Evolutionary conservation across 23 red algal genomes (phyloP).

Genomic region (Gracilaria domingensis): DNA sequence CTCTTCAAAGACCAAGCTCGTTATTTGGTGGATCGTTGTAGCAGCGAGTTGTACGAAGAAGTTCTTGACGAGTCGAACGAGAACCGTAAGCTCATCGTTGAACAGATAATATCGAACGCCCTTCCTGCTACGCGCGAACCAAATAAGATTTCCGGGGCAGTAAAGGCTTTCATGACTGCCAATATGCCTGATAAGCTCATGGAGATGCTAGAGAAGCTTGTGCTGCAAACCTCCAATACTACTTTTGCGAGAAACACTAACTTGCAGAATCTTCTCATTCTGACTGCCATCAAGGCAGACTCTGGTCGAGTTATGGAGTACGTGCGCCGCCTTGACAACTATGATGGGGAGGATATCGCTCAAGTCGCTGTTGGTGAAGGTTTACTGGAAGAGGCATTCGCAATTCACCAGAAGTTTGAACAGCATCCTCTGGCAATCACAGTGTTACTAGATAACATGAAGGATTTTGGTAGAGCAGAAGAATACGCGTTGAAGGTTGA

Average conservation of each 20-base stretch:
- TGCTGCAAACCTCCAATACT: slow-evolving; percentile 80
- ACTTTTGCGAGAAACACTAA: slow-evolving; percentile 93
- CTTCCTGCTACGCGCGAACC: slow-evolving; percentile 83
- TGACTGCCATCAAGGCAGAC: slow-evolving; percentile 95
- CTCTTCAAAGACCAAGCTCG: slow-evolving; percentile 93
- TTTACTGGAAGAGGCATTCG: slow-evolving; percentile 94
- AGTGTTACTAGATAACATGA: slow-evolving; percentile 82
- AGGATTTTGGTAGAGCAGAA: slow-evolving; percentile 86
- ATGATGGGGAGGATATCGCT: slow-evolving; percentile 90
- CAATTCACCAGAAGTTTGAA: slow-evolving; percentile 91
- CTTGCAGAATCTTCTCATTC: slow-evolving; percentile 97
- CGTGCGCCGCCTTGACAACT: slow-evolving; percentile 93
- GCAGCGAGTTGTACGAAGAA: slow-evolving; percentile 83
- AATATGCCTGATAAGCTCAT: slow-evolving; percentile 93
- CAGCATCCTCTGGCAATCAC: slow-evolving; percentile 78
- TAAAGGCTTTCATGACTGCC: slow-evolving; percentile 98
- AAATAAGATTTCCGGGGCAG: slow-evolving; percentile 85
- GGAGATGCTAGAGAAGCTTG: slow-evolving; percentile 97
- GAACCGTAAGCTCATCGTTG: slow-evolving; percentile 82
- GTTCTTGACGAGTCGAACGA: slow-evolving; percentile 89
- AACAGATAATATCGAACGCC: slow-evolving; percentile 89
- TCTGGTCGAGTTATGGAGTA: slow-evolving; percentile 91
- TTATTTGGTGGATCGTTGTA: slow-evolving; percentile 93
- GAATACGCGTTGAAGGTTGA: slow-evolving; percentile 93
- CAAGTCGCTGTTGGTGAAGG: slow-evolving; percentile 81